A percentile compares a stretch with the other conserved stretches of the same genome.
phyloP scores from a whole-genome alignment of 768 basidiomycete species.

The Rhodotorula kratochvilovae region DNA sequence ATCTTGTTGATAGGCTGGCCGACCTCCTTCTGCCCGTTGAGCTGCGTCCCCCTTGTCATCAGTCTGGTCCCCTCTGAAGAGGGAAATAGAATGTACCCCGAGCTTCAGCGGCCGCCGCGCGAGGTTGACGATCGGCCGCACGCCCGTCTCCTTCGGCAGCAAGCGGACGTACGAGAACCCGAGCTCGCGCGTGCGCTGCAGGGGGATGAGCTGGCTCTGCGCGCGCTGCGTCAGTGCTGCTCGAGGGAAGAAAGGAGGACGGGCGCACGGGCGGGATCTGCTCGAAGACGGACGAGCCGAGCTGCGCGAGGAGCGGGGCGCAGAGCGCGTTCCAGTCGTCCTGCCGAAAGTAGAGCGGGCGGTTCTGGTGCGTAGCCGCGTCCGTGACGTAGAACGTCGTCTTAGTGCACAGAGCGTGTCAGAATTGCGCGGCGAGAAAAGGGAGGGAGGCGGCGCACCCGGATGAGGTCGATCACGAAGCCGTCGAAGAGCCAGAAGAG shows the following conservation, averaged over 20 bases:
- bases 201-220: slow-evolving; percentile 56
- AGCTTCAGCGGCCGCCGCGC: slow-evolving; percentile 47
- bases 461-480: slow-evolving; percentile 71
- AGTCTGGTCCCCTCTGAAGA: not conserved
- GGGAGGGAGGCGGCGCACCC: slow-evolving; percentile 53
- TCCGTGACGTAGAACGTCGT: slow-evolving; percentile 92
- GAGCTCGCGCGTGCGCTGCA: slow-evolving; percentile 66
- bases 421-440: too few species aligned
- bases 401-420: slow-evolving; percentile 54
- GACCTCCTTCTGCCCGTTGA: slow-evolving; percentile 44
- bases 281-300: slow-evolving; percentile 66
- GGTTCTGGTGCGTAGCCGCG: slow-evolving; percentile 74
- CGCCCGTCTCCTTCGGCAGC: slow-evolving; percentile 89
- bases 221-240: not conserved
- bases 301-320: slow-evolving; percentile 69
- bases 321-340: slow-evolving; percentile 88
- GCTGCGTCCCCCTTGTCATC: not conserved
- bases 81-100: slow-evolving; percentile 38
- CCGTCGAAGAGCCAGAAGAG: slow-evolving; percentile 92
- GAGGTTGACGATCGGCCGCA: slow-evolving; percentile 89
- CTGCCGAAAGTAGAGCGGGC: slow-evolving; percentile 84
- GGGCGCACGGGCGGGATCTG: slow-evolving; percentile 61
- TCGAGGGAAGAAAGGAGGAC: too few species aligned
- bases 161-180: slow-evolving; percentile 82
- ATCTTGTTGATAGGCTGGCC: slow-evolving; percentile 79